These are phyloP conservation scores for Xylariomycetidae sp. DNA, from an alignment of 2,329 filamentous ascomycete genomes.

Conservation along the genomic window DNA sequence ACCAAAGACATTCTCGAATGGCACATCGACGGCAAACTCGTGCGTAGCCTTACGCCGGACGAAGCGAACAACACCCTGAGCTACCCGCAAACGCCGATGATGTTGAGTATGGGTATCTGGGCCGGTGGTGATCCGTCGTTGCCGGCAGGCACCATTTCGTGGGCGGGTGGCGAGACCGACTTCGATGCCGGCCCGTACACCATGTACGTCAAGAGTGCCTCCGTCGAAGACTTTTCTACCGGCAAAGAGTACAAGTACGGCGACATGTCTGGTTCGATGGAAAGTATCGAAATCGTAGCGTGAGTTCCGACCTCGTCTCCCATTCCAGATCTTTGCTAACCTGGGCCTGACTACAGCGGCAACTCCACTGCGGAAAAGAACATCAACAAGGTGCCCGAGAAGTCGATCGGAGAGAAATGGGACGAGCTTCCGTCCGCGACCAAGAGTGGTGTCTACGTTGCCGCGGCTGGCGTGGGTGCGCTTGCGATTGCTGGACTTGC, in stretches of 20 bases:
- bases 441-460: slow-evolving; percentile 49
- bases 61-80: slow-evolving; percentile 56
- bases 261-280: slow-evolving; percentile 54
- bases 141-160: slow-evolving; percentile 53
- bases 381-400: slow-evolving; percentile 32
- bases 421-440: slow-evolving; percentile 40
- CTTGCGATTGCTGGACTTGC: slow-evolving; percentile 28
- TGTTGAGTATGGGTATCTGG: slow-evolving; percentile 61
- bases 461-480: slow-evolving; percentile 37
- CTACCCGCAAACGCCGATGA: slow-evolving; percentile 75
- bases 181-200: slow-evolving; percentile 61
- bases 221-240: slow-evolving; percentile 51
- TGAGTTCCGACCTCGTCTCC: slow-evolving; percentile 33
- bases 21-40: slow-evolving; percentile 61
- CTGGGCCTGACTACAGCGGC: slow-evolving; percentile 32
- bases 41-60: slow-evolving; percentile 56
- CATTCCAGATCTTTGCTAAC: background rate
- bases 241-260: slow-evolving; percentile 61
- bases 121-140: slow-evolving; percentile 53
- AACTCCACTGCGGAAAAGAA: slow-evolving; percentile 49
- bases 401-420: slow-evolving; percentile 48
- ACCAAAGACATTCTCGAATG: slow-evolving; percentile 60
- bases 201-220: slow-evolving; percentile 63
- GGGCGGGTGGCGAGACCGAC: slow-evolving; percentile 65
- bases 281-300: slow-evolving; percentile 55